Conservation (phyloP, 345 rosid genomes). For the Microthlaspi erraticum region DNA sequence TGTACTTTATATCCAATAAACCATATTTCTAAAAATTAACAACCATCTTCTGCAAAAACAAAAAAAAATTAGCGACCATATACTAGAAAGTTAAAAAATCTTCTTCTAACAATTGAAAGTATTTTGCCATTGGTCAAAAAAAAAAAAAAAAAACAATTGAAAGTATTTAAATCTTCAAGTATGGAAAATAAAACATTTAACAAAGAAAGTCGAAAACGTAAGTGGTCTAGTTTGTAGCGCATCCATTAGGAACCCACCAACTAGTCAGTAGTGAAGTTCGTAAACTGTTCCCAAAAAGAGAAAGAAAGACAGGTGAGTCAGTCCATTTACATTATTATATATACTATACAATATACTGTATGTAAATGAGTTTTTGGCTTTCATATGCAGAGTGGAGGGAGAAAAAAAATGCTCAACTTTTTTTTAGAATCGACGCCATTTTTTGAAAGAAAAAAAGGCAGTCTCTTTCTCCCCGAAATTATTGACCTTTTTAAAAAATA, state of each 20-base stretch:
- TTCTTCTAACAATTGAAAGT: neutral
- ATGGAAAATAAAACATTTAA: neutral
- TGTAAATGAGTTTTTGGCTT: neutral
- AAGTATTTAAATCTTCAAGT: neutral
- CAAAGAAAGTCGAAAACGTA: neutral
- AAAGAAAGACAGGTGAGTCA: neutral
- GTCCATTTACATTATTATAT: neutral
- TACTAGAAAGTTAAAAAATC: neutral
- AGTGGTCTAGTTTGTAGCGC: conserved; percentile 33
- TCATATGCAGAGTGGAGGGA: conserved; percentile 1
- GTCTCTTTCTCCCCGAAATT: conserved; percentile 35
- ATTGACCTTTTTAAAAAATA: conserved; percentile 24
- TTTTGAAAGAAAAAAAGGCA: neutral
- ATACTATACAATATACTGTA: too few species aligned
- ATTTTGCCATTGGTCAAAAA: too few species aligned
- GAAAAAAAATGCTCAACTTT: conserved; percentile 4
- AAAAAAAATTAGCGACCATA: neutral
- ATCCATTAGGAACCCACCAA: conserved; percentile 28
- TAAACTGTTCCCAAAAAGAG: conserved; percentile 11
- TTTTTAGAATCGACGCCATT: conserved; percentile 17
- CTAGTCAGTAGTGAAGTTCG: conserved; percentile 35
- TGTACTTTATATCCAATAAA: neutral
- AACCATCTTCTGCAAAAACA: too few species aligned
- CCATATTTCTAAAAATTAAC: neutral
- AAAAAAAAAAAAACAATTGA: too few species aligned